A percentile compares a stretch with the other conserved stretches of the same genome.
Evolutionary conservation across 257 asterid species (phyloP).

Genomic region (Prunella vulgaris): DNA sequence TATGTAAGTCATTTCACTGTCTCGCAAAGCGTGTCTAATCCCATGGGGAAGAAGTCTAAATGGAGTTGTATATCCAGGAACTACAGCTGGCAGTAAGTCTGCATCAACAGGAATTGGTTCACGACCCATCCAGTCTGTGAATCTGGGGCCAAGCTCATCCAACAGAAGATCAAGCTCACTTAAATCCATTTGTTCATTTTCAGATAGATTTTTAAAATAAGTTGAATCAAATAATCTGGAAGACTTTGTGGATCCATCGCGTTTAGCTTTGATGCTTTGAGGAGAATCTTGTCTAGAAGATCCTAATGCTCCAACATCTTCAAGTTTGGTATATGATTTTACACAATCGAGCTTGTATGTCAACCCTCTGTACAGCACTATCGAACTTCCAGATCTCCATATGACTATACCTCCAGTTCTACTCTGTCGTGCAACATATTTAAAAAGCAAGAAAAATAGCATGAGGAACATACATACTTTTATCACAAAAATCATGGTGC

Average conservation of each 20-base stretch:
- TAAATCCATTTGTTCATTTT: conserved; percentile 51
- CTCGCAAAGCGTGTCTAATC: conserved; percentile 38
- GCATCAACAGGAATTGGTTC: conserved; percentile 92
- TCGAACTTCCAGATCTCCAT: conserved; percentile 83
- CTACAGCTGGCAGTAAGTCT: conserved; percentile 68
- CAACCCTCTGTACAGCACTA: conserved; percentile 80
- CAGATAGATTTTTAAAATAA: conserved; percentile 33
- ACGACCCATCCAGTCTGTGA: conserved; percentile 81
- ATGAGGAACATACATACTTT: conserved; percentile 12
- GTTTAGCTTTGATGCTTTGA: conserved; percentile 17
- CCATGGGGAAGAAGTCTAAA: conserved; percentile 76
- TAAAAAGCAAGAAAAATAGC: conserved; percentile 27
- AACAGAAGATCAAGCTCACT: conserved; percentile 55
- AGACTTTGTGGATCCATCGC: conserved; percentile 28
- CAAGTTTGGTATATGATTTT: conserved; percentile 46
- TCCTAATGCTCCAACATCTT: conserved; percentile 22
- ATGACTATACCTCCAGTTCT: conserved; percentile 90
- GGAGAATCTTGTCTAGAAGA: conserved; percentile 28
- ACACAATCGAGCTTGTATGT: conserved; percentile 71
- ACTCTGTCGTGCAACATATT: conserved; percentile 46
- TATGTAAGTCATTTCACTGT: conserved; percentile 67
- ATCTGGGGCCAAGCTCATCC: conserved; percentile 83
- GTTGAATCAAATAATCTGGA: conserved; percentile 21
- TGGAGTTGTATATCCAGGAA: conserved; percentile 68
- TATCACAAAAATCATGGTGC: neutral